phyloP scores from a whole-genome alignment of 2,329 filamentous ascomycete species.

The Metarhizium guizhouense region DNA sequence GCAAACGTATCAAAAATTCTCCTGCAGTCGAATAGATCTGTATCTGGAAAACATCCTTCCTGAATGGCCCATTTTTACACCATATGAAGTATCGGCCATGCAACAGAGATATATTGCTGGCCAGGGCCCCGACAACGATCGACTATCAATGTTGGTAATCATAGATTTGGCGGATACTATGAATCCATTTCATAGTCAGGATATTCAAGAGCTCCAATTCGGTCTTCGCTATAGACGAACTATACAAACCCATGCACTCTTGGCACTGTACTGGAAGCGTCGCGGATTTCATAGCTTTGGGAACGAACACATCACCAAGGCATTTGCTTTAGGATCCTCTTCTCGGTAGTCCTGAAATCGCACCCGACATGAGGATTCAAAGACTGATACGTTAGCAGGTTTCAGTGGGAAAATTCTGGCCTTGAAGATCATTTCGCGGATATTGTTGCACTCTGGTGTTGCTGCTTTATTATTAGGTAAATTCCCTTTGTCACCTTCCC shows the following conservation, averaged over 20 bases:
- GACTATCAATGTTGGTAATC: background rate
- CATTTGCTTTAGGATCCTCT: background rate
- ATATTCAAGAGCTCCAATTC: background rate
- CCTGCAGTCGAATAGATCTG: background rate
- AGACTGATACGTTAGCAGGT: background rate
- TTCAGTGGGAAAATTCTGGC: background rate
- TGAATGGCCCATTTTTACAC: background rate
- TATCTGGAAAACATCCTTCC: background rate
- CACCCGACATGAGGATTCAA: background rate
- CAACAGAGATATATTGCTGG: background rate
- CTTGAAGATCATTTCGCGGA: background rate
- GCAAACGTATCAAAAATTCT: background rate
- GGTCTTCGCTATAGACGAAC: background rate
- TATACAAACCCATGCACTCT: background rate
- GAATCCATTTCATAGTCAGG: background rate
- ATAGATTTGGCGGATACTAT: background rate
- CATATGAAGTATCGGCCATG: background rate
- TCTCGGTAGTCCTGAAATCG: background rate
- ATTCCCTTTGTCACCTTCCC: background rate
- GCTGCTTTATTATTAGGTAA: background rate
- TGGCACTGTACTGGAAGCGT: background rate
- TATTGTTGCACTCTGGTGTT: background rate
- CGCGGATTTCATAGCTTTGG: background rate
- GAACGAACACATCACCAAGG: background rate
- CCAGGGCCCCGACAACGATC: background rate